Evolutionary conservation across 305 asterid species (phyloP).

Genomic region (Ajuga reptans): DNA sequence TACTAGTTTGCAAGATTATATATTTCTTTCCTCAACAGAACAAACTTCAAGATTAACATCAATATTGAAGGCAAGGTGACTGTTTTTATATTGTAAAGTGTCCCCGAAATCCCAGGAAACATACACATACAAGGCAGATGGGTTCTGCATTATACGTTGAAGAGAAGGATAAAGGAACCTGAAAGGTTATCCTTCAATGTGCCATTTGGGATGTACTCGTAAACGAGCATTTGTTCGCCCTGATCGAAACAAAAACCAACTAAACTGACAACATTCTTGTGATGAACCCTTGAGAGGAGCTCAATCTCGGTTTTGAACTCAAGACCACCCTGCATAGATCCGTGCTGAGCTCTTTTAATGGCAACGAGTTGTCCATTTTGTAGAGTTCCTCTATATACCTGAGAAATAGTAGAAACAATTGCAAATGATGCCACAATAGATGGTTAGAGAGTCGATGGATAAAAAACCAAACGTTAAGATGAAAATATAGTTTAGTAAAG

Average conservation of each 20-base stretch:
- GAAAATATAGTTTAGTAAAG: too few species aligned
- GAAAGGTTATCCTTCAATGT: conserved; percentile 67
- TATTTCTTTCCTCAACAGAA: not conserved
- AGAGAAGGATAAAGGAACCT: conserved; percentile 31
- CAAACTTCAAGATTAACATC: not conserved
- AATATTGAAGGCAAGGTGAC: not conserved
- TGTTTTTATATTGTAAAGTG: not conserved
- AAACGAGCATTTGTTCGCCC: conserved; percentile 67
- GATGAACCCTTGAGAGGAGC: conserved; percentile 89
- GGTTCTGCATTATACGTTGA: not conserved
- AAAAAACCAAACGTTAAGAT: too few species aligned
- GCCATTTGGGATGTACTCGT: conserved; percentile 63
- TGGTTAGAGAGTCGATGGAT: too few species aligned
- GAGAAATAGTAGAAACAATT: not conserved
- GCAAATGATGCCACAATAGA: not conserved
- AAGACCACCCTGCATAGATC: conserved; percentile 58
- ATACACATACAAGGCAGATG: not conserved
- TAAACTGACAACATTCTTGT: conserved; percentile 64
- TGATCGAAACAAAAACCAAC: conserved; percentile 72
- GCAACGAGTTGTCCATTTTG: conserved; percentile 55
- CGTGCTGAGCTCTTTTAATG: conserved; percentile 65
- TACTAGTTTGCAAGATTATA: not conserved
- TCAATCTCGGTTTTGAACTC: conserved; percentile 86
- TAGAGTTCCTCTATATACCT: conserved; percentile 69
- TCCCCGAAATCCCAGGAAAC: too few species aligned